Percentiles rank a stretch among this genome's conserved stretches.
Conservation (phyloP, 495 filamentous ascomycete species). For the Ascobolus immersus region DNA sequence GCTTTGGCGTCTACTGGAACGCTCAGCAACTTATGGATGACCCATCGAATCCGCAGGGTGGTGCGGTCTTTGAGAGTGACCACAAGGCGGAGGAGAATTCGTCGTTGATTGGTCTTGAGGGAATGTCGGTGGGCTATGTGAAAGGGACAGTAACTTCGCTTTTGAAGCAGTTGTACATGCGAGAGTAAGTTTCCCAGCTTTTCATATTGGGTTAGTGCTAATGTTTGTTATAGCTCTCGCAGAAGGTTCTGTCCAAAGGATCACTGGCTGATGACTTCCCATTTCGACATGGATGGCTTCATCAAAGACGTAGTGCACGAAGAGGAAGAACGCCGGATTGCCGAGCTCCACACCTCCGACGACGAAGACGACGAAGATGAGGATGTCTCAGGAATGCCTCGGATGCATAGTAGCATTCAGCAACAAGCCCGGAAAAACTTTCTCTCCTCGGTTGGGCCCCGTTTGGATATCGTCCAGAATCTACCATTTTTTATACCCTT, state of each 20-base stretch:
- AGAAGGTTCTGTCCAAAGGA: slow-evolving; percentile 52
- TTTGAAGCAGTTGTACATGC: slow-evolving; percentile 68
- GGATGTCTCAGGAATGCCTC: slow-evolving; percentile 18
- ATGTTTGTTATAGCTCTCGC: slow-evolving; percentile 30
- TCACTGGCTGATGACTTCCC: slow-evolving; percentile 87
- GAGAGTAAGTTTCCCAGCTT: slow-evolving; percentile 32
- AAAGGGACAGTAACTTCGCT: slow-evolving; percentile 60
- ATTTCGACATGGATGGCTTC: slow-evolving; percentile 78
- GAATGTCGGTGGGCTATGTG: slow-evolving; percentile 55
- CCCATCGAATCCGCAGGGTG: slow-evolving; percentile 21
- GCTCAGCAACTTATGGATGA: slow-evolving; percentile 36
- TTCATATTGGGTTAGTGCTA: slow-evolving; percentile 3
- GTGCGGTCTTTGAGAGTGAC: slow-evolving; percentile 12
- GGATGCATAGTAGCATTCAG: slow-evolving; percentile 3
- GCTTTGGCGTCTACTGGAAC: slow-evolving; percentile 74
- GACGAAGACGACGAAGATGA: slow-evolving; percentile 25
- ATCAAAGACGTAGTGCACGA: slow-evolving; percentile 67
- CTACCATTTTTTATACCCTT: slow-evolving; percentile 98
- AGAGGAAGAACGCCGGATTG: slow-evolving; percentile 58
- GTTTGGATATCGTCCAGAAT: slow-evolving; percentile 72
- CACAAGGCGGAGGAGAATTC: slow-evolving; percentile 3
- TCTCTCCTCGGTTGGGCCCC: slow-evolving; percentile 50
- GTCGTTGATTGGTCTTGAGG: slow-evolving; percentile 22
- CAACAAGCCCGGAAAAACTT: slow-evolving; percentile 34
- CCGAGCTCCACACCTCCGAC: slow-evolving; percentile 39